Evolutionary conservation across 257 asterid genomes (phyloP).

Genomic region (Rhazya stricta): DNA sequence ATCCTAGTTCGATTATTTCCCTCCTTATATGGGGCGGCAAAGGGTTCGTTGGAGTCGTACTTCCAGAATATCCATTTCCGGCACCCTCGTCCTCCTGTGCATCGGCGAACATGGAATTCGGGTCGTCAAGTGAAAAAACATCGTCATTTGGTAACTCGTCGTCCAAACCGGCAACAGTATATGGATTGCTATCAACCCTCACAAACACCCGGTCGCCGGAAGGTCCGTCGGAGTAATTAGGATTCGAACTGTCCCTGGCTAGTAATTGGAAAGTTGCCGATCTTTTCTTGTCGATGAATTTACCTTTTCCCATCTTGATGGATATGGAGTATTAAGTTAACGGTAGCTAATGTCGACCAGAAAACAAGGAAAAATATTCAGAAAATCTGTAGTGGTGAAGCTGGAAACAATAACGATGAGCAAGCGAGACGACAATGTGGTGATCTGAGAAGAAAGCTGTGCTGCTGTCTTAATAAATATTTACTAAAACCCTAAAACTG

Average conservation of each 20-base stretch:
- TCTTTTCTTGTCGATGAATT: constrained; percentile 78
- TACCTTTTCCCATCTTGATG: constrained; percentile 55
- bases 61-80: constrained; percentile 18
- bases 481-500: constrained; percentile 20
- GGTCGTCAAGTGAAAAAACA: constrained; percentile 19
- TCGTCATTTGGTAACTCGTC: constrained; percentile 23
- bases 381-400: not conserved
- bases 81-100: constrained; percentile 48
- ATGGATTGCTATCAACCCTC: constrained; percentile 63
- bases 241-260: constrained; percentile 85
- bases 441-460: too few relatives aligned
- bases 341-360: not conserved
- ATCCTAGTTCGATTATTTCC: constrained; percentile 89
- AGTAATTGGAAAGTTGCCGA: constrained; percentile 81
- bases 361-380: not conserved
- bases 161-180: constrained; percentile 31
- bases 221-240: constrained; percentile 51
- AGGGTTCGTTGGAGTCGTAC: constrained; percentile 5
- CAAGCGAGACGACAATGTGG: not conserved
- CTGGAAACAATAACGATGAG: not conserved
- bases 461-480: not conserved
- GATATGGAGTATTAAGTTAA: not conserved
- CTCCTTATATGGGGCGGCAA: constrained; percentile 64
- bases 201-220: constrained; percentile 71
- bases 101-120: constrained; percentile 52